Conservation (phyloP, 1,284 basidiomycete species). For the Chalciporus sp. region DNA sequence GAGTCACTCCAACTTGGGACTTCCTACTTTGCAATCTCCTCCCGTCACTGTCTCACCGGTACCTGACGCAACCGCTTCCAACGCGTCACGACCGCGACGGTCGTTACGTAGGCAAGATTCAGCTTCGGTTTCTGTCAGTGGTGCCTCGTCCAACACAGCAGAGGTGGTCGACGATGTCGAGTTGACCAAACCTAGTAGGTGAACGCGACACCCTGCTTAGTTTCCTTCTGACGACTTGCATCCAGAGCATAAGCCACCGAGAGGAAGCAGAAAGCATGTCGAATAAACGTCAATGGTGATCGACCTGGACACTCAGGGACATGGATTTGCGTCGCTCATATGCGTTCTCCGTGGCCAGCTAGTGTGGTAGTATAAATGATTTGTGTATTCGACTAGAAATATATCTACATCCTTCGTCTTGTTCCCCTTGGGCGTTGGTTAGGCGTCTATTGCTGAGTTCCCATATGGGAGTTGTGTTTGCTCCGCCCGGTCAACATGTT, state of each 20-base stretch:
- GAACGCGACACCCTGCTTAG: neutral
- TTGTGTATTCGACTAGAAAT: slow-evolving; percentile 28
- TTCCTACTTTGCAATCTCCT: slow-evolving; percentile 27
- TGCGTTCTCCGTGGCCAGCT: neutral
- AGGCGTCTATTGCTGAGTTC: neutral
- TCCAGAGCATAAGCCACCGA: slow-evolving; percentile 28
- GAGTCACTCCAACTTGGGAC: slow-evolving; percentile 22
- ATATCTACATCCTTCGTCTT: slow-evolving; percentile 32
- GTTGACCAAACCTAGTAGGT: slow-evolving; percentile 32
- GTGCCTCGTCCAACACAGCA: slow-evolving; percentile 34
- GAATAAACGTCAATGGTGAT: slow-evolving; percentile 17
- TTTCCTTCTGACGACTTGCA: slow-evolving; percentile 2
- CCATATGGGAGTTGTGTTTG: neutral
- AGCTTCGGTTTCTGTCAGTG: slow-evolving; percentile 34
- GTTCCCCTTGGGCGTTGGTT: slow-evolving; percentile 10
- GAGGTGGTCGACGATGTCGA: slow-evolving; percentile 32
- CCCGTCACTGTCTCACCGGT: slow-evolving; percentile 24
- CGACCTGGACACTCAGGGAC: neutral
- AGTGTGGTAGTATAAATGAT: slow-evolving; percentile 8
- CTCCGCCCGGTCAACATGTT: neutral
- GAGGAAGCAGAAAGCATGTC: slow-evolving; percentile 26
- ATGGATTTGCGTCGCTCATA: neutral
- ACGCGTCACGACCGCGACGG: slow-evolving; percentile 34
- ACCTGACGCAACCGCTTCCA: slow-evolving; percentile 22
- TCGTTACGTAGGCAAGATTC: slow-evolving; percentile 32